phyloP scores from a whole-genome alignment of 345 rosid species.

The Citrus cavaleriei region DNA sequence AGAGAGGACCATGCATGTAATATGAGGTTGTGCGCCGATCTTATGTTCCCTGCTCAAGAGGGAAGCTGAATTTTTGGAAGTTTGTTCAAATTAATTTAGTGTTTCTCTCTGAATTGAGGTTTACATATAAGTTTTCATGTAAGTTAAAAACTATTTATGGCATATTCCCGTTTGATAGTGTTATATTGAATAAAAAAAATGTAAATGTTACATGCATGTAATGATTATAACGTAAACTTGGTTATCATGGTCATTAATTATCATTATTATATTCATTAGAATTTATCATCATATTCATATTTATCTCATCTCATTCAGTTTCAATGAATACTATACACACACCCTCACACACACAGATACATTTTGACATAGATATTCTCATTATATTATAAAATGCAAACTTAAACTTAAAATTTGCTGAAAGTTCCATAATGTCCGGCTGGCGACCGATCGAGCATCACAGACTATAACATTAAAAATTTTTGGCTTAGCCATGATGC shows the following conservation, averaged over 20 bases:
- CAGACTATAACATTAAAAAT: neutral
- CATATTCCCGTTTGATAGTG: neutral
- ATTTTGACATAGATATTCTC: too few relatives aligned
- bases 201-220: neutral
- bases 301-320: neutral
- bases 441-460: neutral
- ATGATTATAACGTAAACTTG: too few relatives aligned
- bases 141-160: neutral
- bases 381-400: too few relatives aligned
- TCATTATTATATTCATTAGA: neutral
- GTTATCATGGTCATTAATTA: neutral
- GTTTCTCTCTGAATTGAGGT: neutral
- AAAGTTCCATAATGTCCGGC: neutral
- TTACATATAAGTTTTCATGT: neutral
- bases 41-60: constrained; percentile 26
- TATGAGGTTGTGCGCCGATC: constrained; percentile 12
- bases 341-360: too few relatives aligned
- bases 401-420: neutral
- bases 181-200: neutral
- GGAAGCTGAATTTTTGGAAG: constrained; percentile 25
- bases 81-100: neutral
- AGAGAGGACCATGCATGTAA: neutral
- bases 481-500: too few relatives aligned
- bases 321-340: too few relatives aligned
- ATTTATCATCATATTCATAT: neutral